A percentile compares a stretch with the other conserved stretches of the same genome.
Conservation (phyloP, 2,329 filamentous ascomycete genomes). For the Neofusicoccum ribis region DNA sequence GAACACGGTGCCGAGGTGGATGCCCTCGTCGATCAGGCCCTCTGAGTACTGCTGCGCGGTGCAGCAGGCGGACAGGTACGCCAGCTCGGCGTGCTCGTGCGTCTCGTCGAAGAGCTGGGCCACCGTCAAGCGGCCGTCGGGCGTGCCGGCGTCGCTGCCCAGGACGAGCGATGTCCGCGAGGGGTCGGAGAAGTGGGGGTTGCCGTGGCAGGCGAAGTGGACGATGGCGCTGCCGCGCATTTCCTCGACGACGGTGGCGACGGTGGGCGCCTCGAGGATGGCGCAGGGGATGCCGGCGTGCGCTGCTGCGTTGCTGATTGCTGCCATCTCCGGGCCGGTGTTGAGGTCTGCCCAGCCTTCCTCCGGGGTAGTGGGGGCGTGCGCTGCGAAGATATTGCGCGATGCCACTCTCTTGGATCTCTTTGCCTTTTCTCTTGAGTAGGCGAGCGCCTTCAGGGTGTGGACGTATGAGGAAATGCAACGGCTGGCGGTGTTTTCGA, state of each 20-base stretch:
- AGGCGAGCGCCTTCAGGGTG: conserved; percentile 15
- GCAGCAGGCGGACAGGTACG: conserved; percentile 42
- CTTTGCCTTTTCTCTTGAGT: conserved; percentile 4
- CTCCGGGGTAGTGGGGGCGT: neutral
- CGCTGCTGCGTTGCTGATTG: neutral
- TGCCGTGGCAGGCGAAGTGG: conserved; percentile 28
- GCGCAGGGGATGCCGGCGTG: neutral
- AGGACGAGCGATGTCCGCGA: conserved; percentile 19
- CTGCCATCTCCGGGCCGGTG: neutral
- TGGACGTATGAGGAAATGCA: conserved; percentile 13
- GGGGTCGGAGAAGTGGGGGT: conserved; percentile 22
- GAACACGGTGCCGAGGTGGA: conserved; percentile 39
- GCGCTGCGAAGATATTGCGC: neutral
- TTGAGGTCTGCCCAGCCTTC: neutral
- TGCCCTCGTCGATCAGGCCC: conserved; percentile 33
- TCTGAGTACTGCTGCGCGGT: conserved; percentile 32
- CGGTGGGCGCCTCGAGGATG: neutral
- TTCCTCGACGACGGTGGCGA: neutral
- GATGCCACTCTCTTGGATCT: conserved; percentile 3
- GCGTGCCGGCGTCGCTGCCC: neutral
- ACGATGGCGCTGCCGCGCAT: conserved; percentile 20
- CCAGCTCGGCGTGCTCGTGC: conserved; percentile 26
- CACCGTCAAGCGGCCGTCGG: conserved; percentile 14
- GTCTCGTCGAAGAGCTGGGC: neutral
- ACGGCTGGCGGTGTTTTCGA: conserved; percentile 12